These are phyloP conservation scores for Colletotrichum sp. DNA, from an alignment of 2,329 filamentous ascomycete genomes.

Conservation along the genomic window DNA sequence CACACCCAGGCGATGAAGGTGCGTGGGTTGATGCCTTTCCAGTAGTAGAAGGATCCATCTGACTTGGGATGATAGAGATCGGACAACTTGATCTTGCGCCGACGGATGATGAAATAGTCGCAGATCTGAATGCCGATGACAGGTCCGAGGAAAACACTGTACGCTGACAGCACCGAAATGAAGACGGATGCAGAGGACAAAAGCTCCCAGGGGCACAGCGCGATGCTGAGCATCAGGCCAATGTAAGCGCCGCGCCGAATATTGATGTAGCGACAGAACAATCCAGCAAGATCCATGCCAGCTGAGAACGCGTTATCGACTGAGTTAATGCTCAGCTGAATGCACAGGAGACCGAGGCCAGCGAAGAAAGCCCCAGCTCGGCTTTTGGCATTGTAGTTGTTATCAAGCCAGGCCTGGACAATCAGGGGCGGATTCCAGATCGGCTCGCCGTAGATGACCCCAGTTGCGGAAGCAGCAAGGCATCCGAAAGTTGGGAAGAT, in stretches of 20 bases:
- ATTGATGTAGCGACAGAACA: slow-evolving; percentile 58
- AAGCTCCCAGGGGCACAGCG: slow-evolving; percentile 55
- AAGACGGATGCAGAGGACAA: slow-evolving; percentile 42
- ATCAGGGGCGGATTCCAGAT: slow-evolving; percentile 43
- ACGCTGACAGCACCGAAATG: slow-evolving; percentile 37
- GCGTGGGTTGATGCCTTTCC: slow-evolving; percentile 39
- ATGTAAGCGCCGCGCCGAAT: slow-evolving; percentile 59
- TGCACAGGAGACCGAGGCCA: slow-evolving; percentile 19
- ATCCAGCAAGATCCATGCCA: slow-evolving; percentile 59
- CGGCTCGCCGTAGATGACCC: slow-evolving; percentile 35
- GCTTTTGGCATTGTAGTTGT: slow-evolving; percentile 4
- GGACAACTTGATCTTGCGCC: slow-evolving; percentile 37
- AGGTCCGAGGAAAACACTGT: slow-evolving; percentile 40
- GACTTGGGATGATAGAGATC: slow-evolving; percentile 40
- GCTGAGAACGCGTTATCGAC: slow-evolving; percentile 34
- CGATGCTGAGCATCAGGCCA: slow-evolving; percentile 46
- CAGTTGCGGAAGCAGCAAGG: slow-evolving; percentile 31
- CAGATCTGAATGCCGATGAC: slow-evolving; percentile 43
- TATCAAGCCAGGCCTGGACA: slow-evolving; percentile 12
- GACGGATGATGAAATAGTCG: slow-evolving; percentile 35
- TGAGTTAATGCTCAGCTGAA: slow-evolving; percentile 21
- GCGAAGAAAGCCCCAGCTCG: slow-evolving; percentile 21
- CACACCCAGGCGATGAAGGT: slow-evolving; percentile 41
- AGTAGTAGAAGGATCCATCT: slow-evolving; percentile 41
- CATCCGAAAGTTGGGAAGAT: slow-evolving; percentile 42